Percentiles rank a stretch among this genome's conserved stretches.
Conservation (phyloP, 768 basidiomycete genomes). For the Tylopilus felleus region DNA sequence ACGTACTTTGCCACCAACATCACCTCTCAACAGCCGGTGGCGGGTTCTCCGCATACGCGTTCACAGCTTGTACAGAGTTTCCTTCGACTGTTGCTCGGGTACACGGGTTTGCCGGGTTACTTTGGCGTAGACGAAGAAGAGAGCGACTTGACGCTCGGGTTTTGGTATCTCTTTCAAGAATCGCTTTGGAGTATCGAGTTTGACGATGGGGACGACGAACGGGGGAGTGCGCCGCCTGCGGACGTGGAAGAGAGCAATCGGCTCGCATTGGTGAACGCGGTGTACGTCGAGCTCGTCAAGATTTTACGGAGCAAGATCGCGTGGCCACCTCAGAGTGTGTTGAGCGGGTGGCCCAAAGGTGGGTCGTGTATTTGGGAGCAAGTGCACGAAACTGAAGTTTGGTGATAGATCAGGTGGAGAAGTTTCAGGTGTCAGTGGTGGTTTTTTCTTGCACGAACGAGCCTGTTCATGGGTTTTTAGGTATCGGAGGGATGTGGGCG, state of each 20-base stretch:
- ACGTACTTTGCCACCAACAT: slow-evolving; percentile 72
- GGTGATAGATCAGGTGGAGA: slow-evolving; percentile 68
- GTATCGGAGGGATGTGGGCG: slow-evolving; percentile 82
- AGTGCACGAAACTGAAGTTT: slow-evolving; percentile 4
- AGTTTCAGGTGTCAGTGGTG: slow-evolving; percentile 66
- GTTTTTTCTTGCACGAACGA: not conserved
- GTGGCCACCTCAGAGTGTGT: slow-evolving; percentile 53
- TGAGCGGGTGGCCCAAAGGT: slow-evolving; percentile 69
- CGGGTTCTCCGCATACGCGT: slow-evolving; percentile 37
- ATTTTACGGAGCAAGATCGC: slow-evolving; percentile 69
- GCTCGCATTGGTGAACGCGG: slow-evolving; percentile 60
- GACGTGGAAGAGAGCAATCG: slow-evolving; percentile 36
- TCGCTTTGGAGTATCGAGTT: slow-evolving; percentile 71
- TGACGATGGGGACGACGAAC: slow-evolving; percentile 36
- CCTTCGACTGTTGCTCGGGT: slow-evolving; percentile 65
- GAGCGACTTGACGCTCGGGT: slow-evolving; percentile 81
- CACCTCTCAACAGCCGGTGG: slow-evolving; percentile 41
- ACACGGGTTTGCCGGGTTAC: slow-evolving; percentile 71
- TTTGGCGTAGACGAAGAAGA: slow-evolving; percentile 85
- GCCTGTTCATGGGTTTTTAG: slow-evolving; percentile 34
- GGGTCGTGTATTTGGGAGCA: slow-evolving; percentile 9
- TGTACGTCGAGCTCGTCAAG: slow-evolving; percentile 76
- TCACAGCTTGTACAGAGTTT: slow-evolving; percentile 64
- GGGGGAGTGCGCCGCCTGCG: slow-evolving; percentile 14
- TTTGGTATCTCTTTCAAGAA: slow-evolving; percentile 92